Base-by-base conservation (phyloP, 2,329 filamentous ascomycete genomes). In the Cercospora citrullina region DNA sequence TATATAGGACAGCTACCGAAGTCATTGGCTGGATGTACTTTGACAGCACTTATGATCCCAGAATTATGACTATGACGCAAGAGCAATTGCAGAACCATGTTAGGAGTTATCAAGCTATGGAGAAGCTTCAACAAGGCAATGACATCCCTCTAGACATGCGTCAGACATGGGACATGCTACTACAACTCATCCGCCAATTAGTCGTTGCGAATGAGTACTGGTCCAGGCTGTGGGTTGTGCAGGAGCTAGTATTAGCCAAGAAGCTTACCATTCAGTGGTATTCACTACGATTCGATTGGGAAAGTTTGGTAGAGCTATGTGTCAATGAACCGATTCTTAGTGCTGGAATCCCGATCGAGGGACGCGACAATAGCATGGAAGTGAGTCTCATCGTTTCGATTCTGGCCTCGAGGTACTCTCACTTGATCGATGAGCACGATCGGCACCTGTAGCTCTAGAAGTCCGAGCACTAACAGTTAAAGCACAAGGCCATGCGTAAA, bases 1-100 rank as follows among this genome's bases (percentile, higher is more conserved):
- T 73, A 28, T 72, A 69, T 53, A 28, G 61, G 10, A 64, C 33
- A 10, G 69, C 69, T 9, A n/a, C n/a, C 3, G 31, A 63, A 14
- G 66, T 70, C 1, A 26, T 67, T 3, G 65, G 63, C 10, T 72
- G 68, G 66, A 61, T 72, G 8, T 61, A 51, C 26, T 48, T 60
- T 16, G 63, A 65, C 7, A 55, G 42, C 26, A 53, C 57, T 3
- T 36, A 45, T 30, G 55, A 60, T 39, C 28, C 57, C 16, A 64
- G 36, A 9, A 18, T 59, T 12, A 59, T 64, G 31, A 64, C 26
- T 33, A 33, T 33, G 31, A 33, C 31, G 31, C 31, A 33, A 33
- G 31, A 33, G 31, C 31, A 33, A 33, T 12, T 33, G 51, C 62
- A 58, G 23, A 26, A 36, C 36, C 12, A 60, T 21, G 31, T 65